phyloP scores from a whole-genome alignment of 2,329 filamentous ascomycete genomes.

The Claviceps citrina region DNA sequence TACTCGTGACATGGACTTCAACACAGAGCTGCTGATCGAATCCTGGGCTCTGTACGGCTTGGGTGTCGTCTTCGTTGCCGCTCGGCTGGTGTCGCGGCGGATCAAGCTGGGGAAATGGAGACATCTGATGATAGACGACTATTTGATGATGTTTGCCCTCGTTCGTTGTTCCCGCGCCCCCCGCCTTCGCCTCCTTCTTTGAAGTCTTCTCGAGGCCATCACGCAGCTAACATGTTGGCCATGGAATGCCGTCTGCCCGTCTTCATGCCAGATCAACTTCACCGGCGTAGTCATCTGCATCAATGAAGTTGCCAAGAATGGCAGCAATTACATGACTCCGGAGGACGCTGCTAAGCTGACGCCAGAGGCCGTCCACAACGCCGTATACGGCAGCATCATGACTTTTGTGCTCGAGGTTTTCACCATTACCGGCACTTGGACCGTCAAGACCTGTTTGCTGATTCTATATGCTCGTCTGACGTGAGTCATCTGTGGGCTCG shows the following conservation, averaged over 20 bases:
- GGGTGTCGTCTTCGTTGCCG: conserved; percentile 13
- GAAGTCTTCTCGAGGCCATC: no score
- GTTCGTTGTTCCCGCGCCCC: conserved; percentile 11
- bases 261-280: conserved; percentile 5
- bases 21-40: conserved; percentile 13
- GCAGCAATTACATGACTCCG: conserved; percentile 28
- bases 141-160: conserved; percentile 37
- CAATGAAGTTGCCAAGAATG: conserved; percentile 26
- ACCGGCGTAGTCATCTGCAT: conserved; percentile 28
- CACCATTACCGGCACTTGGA: conserved; percentile 35
- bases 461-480: conserved; percentile 38
- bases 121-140: conserved; percentile 40
- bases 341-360: conserved; percentile 27
- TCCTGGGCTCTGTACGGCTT: conserved; percentile 17
- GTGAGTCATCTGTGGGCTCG: conserved; percentile 16
- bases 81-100: conserved; percentile 17
- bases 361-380: conserved; percentile 22
- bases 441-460: conserved; percentile 36
- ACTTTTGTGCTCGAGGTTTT: conserved; percentile 38
- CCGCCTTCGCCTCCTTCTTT: neutral
- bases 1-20: conserved; percentile 13
- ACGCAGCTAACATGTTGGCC: no score
- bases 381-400: conserved; percentile 38
- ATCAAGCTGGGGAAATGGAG: conserved; percentile 28
- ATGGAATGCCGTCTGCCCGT: no score